These are phyloP conservation scores for Solanum sparsipilum DNA, from an alignment of 257 asterid genomes.

Conservation along the genomic window DNA sequence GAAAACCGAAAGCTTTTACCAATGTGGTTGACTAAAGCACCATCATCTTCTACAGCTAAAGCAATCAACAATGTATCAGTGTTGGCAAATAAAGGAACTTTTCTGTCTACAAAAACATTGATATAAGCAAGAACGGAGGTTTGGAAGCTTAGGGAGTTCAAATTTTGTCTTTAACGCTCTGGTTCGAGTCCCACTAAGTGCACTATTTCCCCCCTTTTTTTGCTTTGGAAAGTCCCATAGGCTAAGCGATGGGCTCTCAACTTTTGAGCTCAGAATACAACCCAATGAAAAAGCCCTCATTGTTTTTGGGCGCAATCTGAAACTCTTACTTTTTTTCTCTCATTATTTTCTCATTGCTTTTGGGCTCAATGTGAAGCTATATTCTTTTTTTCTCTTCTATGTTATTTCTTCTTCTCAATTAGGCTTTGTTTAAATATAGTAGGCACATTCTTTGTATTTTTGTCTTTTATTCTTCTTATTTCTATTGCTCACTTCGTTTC, in stretches of 20 bases:
- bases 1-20: constrained; percentile 91
- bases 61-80: constrained; percentile 1
- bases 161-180: neutral
- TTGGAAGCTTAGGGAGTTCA: neutral
- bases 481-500: neutral
- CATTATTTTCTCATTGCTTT: neutral
- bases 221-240: neutral
- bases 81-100: neutral
- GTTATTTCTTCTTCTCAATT: neutral
- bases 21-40: constrained; percentile 53
- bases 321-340: neutral
- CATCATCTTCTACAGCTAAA: constrained; percentile 84
- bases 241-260: neutral
- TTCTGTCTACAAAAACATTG: neutral
- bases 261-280: neutral
- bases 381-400: neutral
- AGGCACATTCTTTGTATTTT: neutral
- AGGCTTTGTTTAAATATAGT: neutral
- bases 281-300: neutral
- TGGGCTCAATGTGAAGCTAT: neutral
- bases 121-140: neutral
- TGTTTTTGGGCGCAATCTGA: neutral
- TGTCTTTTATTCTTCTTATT: neutral
- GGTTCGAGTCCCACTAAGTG: neutral
- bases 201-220: neutral